Conservation (phyloP, 805 yeast species). For the Wickerhamiella qilinensis region DNA sequence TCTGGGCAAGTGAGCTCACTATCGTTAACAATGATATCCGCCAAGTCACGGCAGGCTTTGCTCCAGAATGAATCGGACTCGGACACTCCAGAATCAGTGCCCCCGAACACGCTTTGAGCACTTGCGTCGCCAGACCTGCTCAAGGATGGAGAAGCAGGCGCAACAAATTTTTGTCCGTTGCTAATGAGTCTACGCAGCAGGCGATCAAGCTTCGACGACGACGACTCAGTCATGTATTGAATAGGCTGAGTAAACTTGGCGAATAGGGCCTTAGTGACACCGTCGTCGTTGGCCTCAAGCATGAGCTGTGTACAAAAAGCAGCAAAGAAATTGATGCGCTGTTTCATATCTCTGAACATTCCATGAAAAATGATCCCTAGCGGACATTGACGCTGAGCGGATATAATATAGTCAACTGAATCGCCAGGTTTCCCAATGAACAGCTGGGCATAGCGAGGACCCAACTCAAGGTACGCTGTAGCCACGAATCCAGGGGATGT, state of each 20-base stretch:
- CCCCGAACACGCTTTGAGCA: not conserved
- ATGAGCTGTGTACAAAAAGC: conserved; percentile 13
- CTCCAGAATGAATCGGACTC: conserved; percentile 3
- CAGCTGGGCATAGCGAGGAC: conserved; percentile 9
- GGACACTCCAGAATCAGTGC: not conserved
- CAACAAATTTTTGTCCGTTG: not conserved
- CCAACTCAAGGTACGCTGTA: conserved; percentile 15
- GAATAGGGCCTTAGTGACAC: conserved; percentile 11
- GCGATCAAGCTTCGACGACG: conserved; percentile 8
- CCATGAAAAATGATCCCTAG: conserved; percentile 20
- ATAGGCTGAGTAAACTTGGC: conserved; percentile 9
- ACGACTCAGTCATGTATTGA: conserved; percentile 5
- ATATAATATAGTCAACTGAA: conserved; percentile 13
- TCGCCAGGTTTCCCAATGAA: conserved; percentile 11
- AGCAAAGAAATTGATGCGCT: conserved; percentile 17
- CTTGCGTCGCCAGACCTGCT: not conserved
- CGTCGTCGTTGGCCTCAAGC: conserved; percentile 11
- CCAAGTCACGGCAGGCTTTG: not conserved
- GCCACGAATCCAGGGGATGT: conserved; percentile 23
- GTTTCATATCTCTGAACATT: conserved; percentile 14
- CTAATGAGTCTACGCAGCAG: conserved; percentile 3
- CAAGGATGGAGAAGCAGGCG: not conserved
- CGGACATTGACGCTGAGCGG: conserved; percentile 15
- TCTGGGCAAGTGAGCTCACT: conserved; percentile 9
- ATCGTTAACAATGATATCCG: not conserved